Evolutionary conservation across 2,329 filamentous ascomycete genomes (phyloP).

Genomic region (Trichoderma sp.): DNA sequence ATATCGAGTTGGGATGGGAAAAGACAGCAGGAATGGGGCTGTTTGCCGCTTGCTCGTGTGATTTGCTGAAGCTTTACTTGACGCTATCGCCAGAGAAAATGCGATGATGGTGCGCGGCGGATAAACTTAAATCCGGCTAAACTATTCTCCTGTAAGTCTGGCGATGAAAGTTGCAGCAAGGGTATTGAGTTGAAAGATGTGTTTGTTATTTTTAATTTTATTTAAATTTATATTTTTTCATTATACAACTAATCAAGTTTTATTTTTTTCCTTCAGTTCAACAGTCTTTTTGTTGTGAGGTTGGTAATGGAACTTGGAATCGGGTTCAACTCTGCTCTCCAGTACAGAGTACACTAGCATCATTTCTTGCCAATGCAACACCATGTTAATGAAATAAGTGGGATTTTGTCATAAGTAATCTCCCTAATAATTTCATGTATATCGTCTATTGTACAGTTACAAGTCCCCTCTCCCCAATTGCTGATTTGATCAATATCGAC

Average conservation of each 20-base stretch:
- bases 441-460: neutral
- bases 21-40: neutral
- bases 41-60: neutral
- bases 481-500: neutral
- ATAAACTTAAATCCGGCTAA: neutral
- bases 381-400: neutral
- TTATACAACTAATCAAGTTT: neutral
- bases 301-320: neutral
- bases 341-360: neutral
- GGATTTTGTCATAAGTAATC: neutral
- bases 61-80: neutral
- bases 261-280: neutral
- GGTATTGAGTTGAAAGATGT: neutral
- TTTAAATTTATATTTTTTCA: neutral
- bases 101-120: constrained; percentile 4
- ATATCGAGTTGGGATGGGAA: neutral
- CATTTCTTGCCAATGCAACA: neutral
- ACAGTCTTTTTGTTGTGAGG: neutral
- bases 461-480: neutral
- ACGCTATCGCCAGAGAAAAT: neutral
- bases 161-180: neutral
- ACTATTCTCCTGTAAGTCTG: neutral
- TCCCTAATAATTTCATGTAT: neutral
- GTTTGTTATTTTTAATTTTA: neutral
- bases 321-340: neutral